phyloP scores from a whole-genome alignment of 345 rosid species.

The Hibiscus mutabilis region DNA sequence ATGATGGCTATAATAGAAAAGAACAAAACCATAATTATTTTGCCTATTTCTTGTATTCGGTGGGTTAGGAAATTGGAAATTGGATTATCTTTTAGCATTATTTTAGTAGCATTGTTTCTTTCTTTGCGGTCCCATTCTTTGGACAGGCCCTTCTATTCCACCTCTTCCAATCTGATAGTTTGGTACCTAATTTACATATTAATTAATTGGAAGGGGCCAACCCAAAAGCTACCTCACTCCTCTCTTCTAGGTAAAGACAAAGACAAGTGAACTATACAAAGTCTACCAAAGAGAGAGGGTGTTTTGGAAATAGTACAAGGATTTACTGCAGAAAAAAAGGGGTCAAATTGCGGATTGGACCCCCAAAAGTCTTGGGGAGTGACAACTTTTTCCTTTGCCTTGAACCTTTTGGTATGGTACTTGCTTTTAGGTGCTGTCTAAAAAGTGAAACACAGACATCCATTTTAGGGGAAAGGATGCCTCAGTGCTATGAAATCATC shows the following conservation, averaged over 20 bases:
- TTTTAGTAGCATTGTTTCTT: not conserved
- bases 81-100: not conserved
- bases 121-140: slow-evolving; percentile 4
- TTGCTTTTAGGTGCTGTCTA: not conserved
- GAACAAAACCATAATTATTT: not conserved
- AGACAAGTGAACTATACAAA: not conserved
- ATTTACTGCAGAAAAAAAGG: not conserved
- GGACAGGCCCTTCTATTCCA: slow-evolving; percentile 11
- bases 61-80: not conserved
- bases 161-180: not conserved
- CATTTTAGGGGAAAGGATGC: not conserved
- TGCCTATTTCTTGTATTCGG: not conserved
- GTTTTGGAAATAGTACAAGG: too few species aligned
- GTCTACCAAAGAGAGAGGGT: too few species aligned
- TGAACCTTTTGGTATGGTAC: not conserved
- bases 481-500: not conserved
- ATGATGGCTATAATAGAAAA: too few species aligned
- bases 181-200: not conserved
- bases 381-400: not conserved
- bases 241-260: not conserved
- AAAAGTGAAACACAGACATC: slow-evolving; percentile 4
- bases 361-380: not conserved
- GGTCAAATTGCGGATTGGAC: not conserved
- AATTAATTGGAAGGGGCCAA: not conserved
- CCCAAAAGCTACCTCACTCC: not conserved